Evolutionary conservation across 208 protist genomes (phyloP), one percentile per base, ranked within the genome.

Genomic region (Naegleria fowleri): DNA sequence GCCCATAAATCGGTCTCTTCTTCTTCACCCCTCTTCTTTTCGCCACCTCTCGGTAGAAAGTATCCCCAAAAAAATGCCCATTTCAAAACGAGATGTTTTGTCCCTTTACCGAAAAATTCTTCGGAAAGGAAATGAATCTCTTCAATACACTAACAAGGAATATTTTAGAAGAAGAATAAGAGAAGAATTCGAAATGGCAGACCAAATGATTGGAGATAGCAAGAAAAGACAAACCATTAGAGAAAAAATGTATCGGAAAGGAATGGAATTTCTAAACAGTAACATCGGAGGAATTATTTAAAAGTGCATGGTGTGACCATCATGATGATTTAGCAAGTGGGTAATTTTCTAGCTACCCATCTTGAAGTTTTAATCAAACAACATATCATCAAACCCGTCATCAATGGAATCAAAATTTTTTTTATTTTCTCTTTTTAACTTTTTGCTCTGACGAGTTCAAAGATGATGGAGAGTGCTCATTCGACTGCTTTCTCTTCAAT

Each of bases 1-100:
- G n/a, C n/a, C n/a, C n/a, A n/a, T n/a, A n/a, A n/a, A n/a, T n/a
- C n/a, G n/a, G n/a, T n/a, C n/a, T n/a, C n/a, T n/a, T n/a, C n/a
- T n/a, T n/a, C n/a, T n/a, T n/a, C n/a, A n/a, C n/a, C n/a, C n/a
- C n/a, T n/a, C n/a, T n/a, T n/a, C n/a, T n/a, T n/a, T n/a, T n/a
- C n/a, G n/a, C n/a, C n/a, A n/a, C n/a, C n/a, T n/a, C n/a, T n/a
- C n/a, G n/a, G 43, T 48, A 48, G 43, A 48, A 48, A 48, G 43
- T n/a, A n/a, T n/a, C n/a, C n/a, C n/a, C 43, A 79, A 79, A 79
- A 79, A 79, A 79, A 79, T 79, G 67, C 43, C 43, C 43, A n/a
- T 79, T 33, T 36, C 67, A 36, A 79, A 79, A 36, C 13, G 29
- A 79, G 67, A 79, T 36, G 25, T 79, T 0, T n/a, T 79, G 6